Conservation (phyloP, 768 basidiomycete species). For the Tulasnella calospora region DNA sequence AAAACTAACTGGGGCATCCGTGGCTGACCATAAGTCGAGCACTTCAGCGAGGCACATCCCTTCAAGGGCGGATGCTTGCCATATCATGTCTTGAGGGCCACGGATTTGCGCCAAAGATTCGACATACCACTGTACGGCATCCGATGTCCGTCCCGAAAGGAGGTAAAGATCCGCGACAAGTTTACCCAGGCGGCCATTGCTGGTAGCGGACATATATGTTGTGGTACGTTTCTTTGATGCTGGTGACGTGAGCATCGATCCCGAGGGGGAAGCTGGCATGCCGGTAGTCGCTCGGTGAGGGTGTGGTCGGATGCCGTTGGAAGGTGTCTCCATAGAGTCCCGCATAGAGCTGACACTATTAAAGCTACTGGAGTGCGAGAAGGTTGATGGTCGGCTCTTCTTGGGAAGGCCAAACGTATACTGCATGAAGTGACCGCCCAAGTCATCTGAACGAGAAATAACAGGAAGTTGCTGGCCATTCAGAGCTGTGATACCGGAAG, state of each 20-base stretch:
- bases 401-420: slow-evolving; percentile 8
- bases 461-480: slow-evolving; percentile 37
- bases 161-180: slow-evolving; percentile 84
- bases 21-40: slow-evolving; percentile 77
- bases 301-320: slow-evolving; percentile 38
- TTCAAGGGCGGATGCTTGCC: slow-evolving; percentile 88
- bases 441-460: slow-evolving; percentile 30
- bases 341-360: background rate
- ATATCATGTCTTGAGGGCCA: slow-evolving; percentile 66
- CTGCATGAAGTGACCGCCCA: slow-evolving; percentile 22
- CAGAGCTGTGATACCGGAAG: slow-evolving; percentile 79
- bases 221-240: slow-evolving; percentile 2
- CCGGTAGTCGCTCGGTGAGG: slow-evolving; percentile 34
- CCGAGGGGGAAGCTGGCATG: background rate
- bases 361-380: background rate
- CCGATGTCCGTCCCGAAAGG: slow-evolving; percentile 76
- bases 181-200: slow-evolving; percentile 78
- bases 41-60: slow-evolving; percentile 73
- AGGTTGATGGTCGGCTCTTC: background rate
- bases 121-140: slow-evolving; percentile 74
- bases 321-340: background rate
- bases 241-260: background rate
- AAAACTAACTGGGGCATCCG: slow-evolving; percentile 61
- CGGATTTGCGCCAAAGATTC: slow-evolving; percentile 80
- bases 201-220: background rate